Percentiles rank a stretch among this genome's conserved stretches.
Conservation (phyloP, 2,329 filamentous ascomycete genomes). For the Periconia digitata region DNA sequence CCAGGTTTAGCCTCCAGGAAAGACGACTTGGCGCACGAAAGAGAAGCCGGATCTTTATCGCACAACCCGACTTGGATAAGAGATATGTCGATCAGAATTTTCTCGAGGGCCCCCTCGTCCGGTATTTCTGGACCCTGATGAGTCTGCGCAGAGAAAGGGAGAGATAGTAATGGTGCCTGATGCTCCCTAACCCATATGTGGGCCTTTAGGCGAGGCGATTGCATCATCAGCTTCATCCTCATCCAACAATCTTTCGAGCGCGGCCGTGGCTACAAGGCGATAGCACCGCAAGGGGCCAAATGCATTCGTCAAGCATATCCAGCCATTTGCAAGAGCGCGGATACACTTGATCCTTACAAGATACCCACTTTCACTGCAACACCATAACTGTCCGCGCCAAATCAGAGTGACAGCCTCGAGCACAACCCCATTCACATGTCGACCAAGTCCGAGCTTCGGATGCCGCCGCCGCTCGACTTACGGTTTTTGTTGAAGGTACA, state of each 20-base stretch:
- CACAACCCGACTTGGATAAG: slow-evolving; percentile 8
- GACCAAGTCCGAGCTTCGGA: not conserved
- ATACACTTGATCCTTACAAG: slow-evolving; percentile 10
- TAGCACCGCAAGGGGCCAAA: slow-evolving; percentile 18
- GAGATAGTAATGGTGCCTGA: too few relatives aligned
- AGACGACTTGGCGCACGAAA: slow-evolving; percentile 19
- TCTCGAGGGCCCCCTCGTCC: not conserved
- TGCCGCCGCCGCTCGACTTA: not conserved
- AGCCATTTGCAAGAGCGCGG: slow-evolving; percentile 8
- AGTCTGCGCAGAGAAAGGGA: too few relatives aligned
- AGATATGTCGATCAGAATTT: slow-evolving; percentile 10
- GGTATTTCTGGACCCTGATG: not conserved
- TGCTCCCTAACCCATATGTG: too few relatives aligned
- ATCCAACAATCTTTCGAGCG: slow-evolving; percentile 27
- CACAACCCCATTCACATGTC: slow-evolving; percentile 6
- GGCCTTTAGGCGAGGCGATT: slow-evolving; percentile 19
- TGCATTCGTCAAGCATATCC: slow-evolving; percentile 10
- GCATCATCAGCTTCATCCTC: slow-evolving; percentile 25
- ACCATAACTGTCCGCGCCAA: slow-evolving; percentile 8
- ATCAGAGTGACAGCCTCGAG: slow-evolving; percentile 14
- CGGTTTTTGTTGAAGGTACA: not conserved
- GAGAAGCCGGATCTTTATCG: slow-evolving; percentile 21
- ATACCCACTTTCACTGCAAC: slow-evolving; percentile 28
- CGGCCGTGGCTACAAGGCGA: too few relatives aligned
- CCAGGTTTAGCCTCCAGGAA: not conserved